Evolutionary conservation across 164 flowering plant genomes (phyloP).

Genomic region (Paratinospora sagittata): DNA sequence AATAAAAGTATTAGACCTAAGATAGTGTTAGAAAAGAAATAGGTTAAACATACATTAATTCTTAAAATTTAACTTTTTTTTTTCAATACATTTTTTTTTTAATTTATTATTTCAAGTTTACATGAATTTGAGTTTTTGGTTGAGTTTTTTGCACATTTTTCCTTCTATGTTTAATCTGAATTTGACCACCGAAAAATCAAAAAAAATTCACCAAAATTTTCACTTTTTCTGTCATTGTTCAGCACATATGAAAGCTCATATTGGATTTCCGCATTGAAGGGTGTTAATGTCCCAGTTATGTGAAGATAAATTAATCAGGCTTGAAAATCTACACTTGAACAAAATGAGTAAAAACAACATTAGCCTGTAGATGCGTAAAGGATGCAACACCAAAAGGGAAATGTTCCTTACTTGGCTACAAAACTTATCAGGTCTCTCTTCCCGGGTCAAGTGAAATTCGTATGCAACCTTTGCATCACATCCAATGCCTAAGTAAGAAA

Average conservation of each 20-base stretch:
- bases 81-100: too few species aligned
- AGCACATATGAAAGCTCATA: neutral
- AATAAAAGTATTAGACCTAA: too few species aligned
- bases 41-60: too few species aligned
- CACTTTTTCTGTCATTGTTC: neutral
- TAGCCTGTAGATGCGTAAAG: neutral
- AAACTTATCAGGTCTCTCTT: constrained; percentile 66
- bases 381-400: neutral
- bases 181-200: too few species aligned
- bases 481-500: constrained; percentile 49
- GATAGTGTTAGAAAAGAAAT: too few species aligned
- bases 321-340: neutral
- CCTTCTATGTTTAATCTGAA: too few species aligned
- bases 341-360: neutral
- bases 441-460: constrained; percentile 58
- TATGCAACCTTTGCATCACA: constrained; percentile 87
- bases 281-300: neutral
- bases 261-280: too few species aligned
- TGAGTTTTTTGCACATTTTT: too few species aligned
- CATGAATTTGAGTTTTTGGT: too few species aligned
- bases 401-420: constrained; percentile 47
- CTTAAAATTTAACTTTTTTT: too few species aligned
- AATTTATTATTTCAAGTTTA: too few species aligned
- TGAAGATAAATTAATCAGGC: neutral
- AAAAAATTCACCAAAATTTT: too few species aligned